Evolutionary conservation across 192 early-diverging fungal species (phyloP).

Genomic region (Backusella psychrophila): DNA sequence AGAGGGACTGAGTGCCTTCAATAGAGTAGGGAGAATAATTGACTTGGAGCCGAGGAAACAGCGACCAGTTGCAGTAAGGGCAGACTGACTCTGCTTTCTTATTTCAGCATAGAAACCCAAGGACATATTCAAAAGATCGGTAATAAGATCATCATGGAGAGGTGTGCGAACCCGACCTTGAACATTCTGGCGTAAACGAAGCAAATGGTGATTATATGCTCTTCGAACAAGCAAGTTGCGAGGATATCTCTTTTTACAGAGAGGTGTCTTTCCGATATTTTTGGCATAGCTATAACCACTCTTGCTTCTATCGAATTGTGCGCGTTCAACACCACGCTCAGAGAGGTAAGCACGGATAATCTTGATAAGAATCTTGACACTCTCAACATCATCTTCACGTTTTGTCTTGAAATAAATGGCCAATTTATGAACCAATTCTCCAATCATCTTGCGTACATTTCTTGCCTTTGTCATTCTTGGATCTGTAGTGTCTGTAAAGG

Average conservation of each 20-base stretch:
- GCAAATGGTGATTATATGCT: slow-evolving; percentile 49
- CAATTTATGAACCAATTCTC: slow-evolving; percentile 48
- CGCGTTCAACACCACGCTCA: slow-evolving; percentile 53
- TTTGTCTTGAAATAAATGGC: slow-evolving; percentile 47
- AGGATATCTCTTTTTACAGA: slow-evolving; percentile 52
- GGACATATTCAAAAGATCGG: slow-evolving; percentile 55
- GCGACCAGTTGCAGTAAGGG: slow-evolving; percentile 44
- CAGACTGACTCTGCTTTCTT: slow-evolving; percentile 54
- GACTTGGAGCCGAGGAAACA: slow-evolving; percentile 52
- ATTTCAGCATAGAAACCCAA: slow-evolving; percentile 56
- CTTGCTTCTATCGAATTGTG: slow-evolving; percentile 42
- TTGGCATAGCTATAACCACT: slow-evolving; percentile 58
- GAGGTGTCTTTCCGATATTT: slow-evolving; percentile 40
- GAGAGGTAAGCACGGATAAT: slow-evolving; percentile 46
- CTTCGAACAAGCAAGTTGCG: slow-evolving; percentile 48
- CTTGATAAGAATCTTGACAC: slow-evolving; percentile 65
- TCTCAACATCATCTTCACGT: slow-evolving; percentile 77
- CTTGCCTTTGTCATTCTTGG: slow-evolving; percentile 44
- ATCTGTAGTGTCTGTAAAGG: slow-evolving; percentile 58
- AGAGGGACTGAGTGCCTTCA: slow-evolving; percentile 44
- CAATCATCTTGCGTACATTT: slow-evolving; percentile 53
- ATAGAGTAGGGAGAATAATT: slow-evolving; percentile 43
- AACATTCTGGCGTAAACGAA: slow-evolving; percentile 56
- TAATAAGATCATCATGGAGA: slow-evolving; percentile 51
- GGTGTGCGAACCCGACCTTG: slow-evolving; percentile 42